A percentile compares a stretch with the other conserved stretches of the same genome.
Conservation (phyloP, 2,329 filamentous ascomycete genomes). For the Lachnellula cervina region DNA sequence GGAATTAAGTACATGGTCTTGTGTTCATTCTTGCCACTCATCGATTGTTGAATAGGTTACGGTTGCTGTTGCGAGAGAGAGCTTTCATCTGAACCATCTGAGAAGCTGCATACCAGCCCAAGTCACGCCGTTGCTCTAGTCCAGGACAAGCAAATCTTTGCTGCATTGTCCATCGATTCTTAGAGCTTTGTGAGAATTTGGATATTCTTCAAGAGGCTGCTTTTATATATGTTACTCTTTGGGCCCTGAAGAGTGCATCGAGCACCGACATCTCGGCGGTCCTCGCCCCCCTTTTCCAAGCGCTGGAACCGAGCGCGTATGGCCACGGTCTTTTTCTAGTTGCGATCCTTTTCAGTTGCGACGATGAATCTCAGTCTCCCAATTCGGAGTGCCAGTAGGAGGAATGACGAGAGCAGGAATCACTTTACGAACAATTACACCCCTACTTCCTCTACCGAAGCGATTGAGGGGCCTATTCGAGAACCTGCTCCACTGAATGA, state of each 20-base stretch:
- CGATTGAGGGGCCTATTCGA: slow-evolving; percentile 55
- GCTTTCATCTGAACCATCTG: background rate
- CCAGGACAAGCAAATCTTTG: background rate
- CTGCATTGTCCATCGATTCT: background rate
- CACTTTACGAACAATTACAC: slow-evolving; percentile 39
- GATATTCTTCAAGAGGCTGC: background rate
- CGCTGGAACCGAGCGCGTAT: slow-evolving; percentile 5
- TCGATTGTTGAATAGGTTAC: slow-evolving; percentile 5
- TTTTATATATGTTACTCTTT: background rate
- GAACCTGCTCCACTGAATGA: slow-evolving; percentile 52
- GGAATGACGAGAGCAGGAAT: slow-evolving; percentile 31
- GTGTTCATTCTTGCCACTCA: slow-evolving; percentile 4
- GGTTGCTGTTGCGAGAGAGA: background rate
- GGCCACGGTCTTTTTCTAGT: slow-evolving; percentile 2
- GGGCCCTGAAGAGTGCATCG: background rate
- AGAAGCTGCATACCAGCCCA: background rate
- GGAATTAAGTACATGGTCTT: slow-evolving; percentile 9
- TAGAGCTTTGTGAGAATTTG: background rate
- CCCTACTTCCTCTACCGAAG: slow-evolving; percentile 53
- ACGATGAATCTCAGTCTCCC: slow-evolving; percentile 33
- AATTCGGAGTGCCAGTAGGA: slow-evolving; percentile 23
- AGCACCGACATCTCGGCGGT: background rate
- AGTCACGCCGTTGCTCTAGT: background rate
- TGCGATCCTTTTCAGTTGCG: slow-evolving; percentile 1
- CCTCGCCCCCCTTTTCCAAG: background rate